A percentile compares a stretch with the other conserved stretches of the same genome.
Conservation (phyloP, 23 red algal genomes). For the Pyropia yezoensis region DNA sequence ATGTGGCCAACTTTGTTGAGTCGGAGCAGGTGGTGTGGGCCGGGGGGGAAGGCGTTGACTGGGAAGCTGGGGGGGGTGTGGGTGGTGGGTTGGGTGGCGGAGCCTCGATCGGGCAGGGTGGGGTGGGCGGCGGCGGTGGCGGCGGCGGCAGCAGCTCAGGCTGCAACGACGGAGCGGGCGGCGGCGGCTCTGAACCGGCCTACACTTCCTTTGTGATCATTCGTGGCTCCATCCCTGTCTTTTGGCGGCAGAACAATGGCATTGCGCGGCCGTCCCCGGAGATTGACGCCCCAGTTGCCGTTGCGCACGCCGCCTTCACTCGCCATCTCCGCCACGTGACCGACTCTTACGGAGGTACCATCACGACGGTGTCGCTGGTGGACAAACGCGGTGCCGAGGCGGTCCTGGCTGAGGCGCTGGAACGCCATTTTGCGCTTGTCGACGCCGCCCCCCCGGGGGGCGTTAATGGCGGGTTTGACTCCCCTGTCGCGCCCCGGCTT, state of each 20-base stretch:
- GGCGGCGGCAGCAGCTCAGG: no score
- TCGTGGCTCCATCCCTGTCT: conserved; percentile 85
- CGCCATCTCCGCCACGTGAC: conserved; percentile 61
- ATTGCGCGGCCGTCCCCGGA: conserved; percentile 81
- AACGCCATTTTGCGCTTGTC: conserved; percentile 55
- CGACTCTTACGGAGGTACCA: conserved; percentile 44
- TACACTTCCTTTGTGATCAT: conserved; percentile 67
- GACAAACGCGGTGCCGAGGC: conserved; percentile 70
- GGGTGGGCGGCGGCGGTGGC: no score
- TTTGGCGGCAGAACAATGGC: conserved; percentile 98
- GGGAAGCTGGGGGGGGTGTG: no score
- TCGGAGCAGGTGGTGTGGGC: conserved; percentile 85
- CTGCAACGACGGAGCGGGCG: no score
- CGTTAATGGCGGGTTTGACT: background rate
- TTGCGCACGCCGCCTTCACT: conserved; percentile 52
- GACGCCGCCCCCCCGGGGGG: background rate
- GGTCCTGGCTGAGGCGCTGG: conserved; percentile 62
- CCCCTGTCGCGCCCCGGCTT: conserved; percentile 25
- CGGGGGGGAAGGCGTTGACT: background rate
- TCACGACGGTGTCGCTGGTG: conserved; percentile 80
- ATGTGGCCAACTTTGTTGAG: conserved; percentile 99
- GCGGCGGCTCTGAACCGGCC: background rate
- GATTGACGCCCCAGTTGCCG: conserved; percentile 47
- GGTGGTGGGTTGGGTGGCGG: no score
- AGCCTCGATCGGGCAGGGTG: no score